Evolutionary conservation across 2,329 filamentous ascomycete genomes (phyloP).

Genomic region (Monosporascus sp.): DNA sequence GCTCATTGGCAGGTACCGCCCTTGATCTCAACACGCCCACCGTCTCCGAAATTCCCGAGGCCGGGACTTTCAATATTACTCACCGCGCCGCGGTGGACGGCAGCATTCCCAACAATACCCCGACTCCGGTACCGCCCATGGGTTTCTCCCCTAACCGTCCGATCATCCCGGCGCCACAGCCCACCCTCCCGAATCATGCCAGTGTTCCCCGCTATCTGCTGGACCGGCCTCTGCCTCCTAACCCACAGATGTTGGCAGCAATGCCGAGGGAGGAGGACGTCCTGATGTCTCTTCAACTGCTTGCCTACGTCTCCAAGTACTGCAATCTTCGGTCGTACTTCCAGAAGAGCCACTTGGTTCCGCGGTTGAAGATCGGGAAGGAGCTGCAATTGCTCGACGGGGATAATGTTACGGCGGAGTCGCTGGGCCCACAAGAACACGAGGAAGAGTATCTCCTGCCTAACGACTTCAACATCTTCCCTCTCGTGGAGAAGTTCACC

Average conservation of each 20-base stretch:
- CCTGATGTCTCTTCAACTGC: constrained; percentile 91
- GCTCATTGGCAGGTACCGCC: constrained; percentile 68
- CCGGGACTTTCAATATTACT: constrained; percentile 89
- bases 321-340: constrained; percentile 95
- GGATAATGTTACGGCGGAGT: constrained; percentile 44
- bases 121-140: constrained; percentile 59
- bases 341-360: constrained; percentile 89
- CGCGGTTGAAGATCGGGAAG: constrained; percentile 80
- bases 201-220: constrained; percentile 75
- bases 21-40: constrained; percentile 72
- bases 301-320: constrained; percentile 98
- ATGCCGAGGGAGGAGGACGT: constrained; percentile 98
- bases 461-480: constrained; percentile 98
- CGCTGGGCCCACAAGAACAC: constrained; percentile 48
- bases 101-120: constrained; percentile 70
- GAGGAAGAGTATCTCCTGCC: constrained; percentile 85
- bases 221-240: constrained; percentile 64
- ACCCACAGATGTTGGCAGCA: constrained; percentile 72
- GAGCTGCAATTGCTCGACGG: constrained; percentile 78
- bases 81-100: constrained; percentile 80
- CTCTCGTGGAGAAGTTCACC: constrained; percentile 96
- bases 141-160: constrained; percentile 71
- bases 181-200: constrained; percentile 59
- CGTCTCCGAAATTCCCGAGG: constrained; percentile 78
- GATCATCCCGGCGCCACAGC: constrained; percentile 66